Conservation (phyloP, 1,284 basidiomycete species). For the Golubevia sp. region DNA sequence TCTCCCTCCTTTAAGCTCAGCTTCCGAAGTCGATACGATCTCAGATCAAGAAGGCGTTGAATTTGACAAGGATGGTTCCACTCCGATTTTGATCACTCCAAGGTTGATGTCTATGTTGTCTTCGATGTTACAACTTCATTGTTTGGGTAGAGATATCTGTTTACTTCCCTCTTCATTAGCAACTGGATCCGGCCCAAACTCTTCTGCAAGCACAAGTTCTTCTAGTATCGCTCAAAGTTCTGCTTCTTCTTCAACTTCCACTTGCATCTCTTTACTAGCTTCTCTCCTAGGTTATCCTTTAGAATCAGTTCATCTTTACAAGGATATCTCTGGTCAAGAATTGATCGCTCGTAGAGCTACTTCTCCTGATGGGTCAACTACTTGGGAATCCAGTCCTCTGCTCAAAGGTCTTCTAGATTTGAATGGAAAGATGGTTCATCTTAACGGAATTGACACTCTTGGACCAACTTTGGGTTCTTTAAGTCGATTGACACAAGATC, state of each 20-base stretch:
- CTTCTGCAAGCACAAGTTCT: slow-evolving; percentile 17
- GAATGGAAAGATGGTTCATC: slow-evolving; percentile 55
- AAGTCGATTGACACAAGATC: slow-evolving; percentile 47
- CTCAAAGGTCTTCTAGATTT: slow-evolving; percentile 47
- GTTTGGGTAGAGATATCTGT: slow-evolving; percentile 50
- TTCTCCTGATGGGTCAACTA: slow-evolving; percentile 46
- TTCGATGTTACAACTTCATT: slow-evolving; percentile 59
- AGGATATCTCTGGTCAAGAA: slow-evolving; percentile 61
- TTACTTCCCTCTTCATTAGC: slow-evolving; percentile 42
- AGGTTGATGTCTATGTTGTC: slow-evolving; percentile 54
- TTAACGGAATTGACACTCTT: slow-evolving; percentile 62
- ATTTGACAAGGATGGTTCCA: no score
- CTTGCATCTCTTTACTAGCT: slow-evolving; percentile 58
- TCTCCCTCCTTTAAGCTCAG: slow-evolving; percentile 28
- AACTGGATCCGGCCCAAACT: slow-evolving; percentile 9
- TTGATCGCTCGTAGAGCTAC: slow-evolving; percentile 56
- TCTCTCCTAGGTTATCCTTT: slow-evolving; percentile 58
- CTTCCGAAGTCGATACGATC: slow-evolving; percentile 2
- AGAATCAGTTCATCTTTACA: slow-evolving; percentile 61
- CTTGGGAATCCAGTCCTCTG: slow-evolving; percentile 55
- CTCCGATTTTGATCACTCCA: slow-evolving; percentile 45
- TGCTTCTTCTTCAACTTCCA: slow-evolving; percentile 57
- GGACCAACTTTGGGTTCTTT: slow-evolving; percentile 57
- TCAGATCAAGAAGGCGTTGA: slow-evolving; percentile 8
- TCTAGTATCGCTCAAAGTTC: slow-evolving; percentile 1